Base-by-base conservation (phyloP, 176 grass and related monocot genomes). In the Rhynchospora pubera region DNA sequence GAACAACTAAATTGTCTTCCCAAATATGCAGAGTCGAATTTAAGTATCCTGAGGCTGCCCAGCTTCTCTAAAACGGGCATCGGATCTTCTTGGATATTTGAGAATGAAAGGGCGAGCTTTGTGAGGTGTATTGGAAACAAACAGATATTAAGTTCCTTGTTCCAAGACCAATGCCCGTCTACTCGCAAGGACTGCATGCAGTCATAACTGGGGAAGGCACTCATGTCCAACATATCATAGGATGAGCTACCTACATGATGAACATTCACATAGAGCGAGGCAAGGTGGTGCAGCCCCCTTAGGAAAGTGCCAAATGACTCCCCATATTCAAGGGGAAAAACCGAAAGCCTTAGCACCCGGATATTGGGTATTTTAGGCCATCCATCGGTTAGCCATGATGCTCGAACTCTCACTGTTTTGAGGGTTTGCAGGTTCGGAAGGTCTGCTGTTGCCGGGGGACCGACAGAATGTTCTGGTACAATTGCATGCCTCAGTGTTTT, bases 101-200 rank as follows among this genome's bases (percentile, higher is more conserved):
- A 77, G 19, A 45, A 50, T 23, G 44, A 46, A 48, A 77, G 72
- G 44, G n/a, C 18, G 7, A 77, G 72, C 44, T 51, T 51, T 51
- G 32, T 55, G 46, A 77, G 46, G n/a, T 77, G 44, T 24, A 48
- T 52, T 52, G 72, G 72, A 77, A 77, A 77, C 53, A 77, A 77
- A 26, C 9, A 53, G 12, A 77, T 26, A 77, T 77, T 47, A 77
- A 77, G 13, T 19, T 21, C 19, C 72, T 52, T 77, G 21, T 45
- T 52, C 72, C 45, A 77, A 7, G 34, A 77, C 72, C 45, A 77
- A 77, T 46, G 18, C 14, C 72, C 72, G 26, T 77, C 22, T 11
- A 77, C 21, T 10, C 34, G 21, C 18, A 77, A 77, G 23, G 45
- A 47, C 46, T 77, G 72, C 34, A 77, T 77, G 11, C 12, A 44